Evolutionary conservation across 1,284 basidiomycete genomes (phyloP), one percentile per base, ranked within the genome.

Genomic region (Exobasidium cylindrosporum): DNA sequence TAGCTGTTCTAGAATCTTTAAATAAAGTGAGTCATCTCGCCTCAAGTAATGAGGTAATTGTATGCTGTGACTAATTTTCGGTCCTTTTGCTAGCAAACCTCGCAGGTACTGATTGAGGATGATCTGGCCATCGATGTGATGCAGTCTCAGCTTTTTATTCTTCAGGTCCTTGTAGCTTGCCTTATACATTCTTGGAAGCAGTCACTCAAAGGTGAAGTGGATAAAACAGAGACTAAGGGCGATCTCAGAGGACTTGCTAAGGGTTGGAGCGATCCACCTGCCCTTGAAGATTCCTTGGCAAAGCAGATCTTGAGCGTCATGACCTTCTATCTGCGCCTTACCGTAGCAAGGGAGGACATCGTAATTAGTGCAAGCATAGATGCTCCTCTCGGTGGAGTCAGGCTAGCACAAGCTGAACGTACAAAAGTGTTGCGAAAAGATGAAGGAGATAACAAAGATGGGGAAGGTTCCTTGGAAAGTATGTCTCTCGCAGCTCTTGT

Each of bases 61-160:
- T n/a, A n/a, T n/a, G n/a, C n/a, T n/a, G n/a, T n/a, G n/a, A n/a
- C n/a, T n/a, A n/a, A n/a, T n/a, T n/a, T n/a, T n/a, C n/a, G n/a
- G n/a, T 40, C 35, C 17, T 40, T 17, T 17, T 40, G 7, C 35
- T 40, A 40, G 35, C 35, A 40, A 50, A 50, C 47, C 2, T 50
- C 47, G 14, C 47, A 50, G 26, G 26, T 24, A 21, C 17, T 28
- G 4, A 24, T 26, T 21, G 74, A 75, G 43, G 73, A 71, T 3
- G 65, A 72, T 50, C 57, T 68, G 21, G 62, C 61, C 54, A 61
- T 74, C 31, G 68, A 67, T 32, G 85, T 89, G 56, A 84, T 95
- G 6, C 91, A 95, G 74, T 95, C 92, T 0, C 91, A 95, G 78
- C 84, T 96, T 1, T 92, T 92, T 73, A 82, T 96, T 30, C 84